Percentiles rank a stretch among this genome's conserved stretches.
These are phyloP conservation scores for Debaryomyces maramus DNA, from an alignment of 805 yeast genomes.

Conservation along the genomic window DNA sequence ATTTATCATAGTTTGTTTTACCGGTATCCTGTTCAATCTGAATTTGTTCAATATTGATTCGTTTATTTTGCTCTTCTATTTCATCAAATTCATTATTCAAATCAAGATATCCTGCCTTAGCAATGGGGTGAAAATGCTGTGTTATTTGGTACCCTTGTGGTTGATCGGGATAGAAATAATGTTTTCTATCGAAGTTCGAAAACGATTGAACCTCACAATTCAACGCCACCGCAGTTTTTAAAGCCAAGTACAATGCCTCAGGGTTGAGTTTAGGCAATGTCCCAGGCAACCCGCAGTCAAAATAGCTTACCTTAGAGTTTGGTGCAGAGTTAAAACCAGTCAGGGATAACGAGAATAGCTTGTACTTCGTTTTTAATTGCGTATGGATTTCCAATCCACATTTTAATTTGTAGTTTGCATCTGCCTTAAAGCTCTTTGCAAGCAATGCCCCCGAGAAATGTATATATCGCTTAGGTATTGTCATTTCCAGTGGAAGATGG, in stretches of 20 bases:
- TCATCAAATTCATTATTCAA: constrained; percentile 56
- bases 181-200: constrained; percentile 88
- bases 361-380: constrained; percentile 70
- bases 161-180: constrained; percentile 94
- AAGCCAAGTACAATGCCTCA: constrained; percentile 68
- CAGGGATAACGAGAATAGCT: constrained; percentile 70
- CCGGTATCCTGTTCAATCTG: constrained; percentile 97
- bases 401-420: constrained; percentile 43
- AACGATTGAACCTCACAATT: constrained; percentile 53
- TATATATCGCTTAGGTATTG: constrained; percentile 5
- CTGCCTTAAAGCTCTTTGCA: constrained; percentile 11
- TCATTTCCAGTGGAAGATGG: constrained; percentile 4
- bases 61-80: constrained; percentile 40
- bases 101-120: constrained; percentile 60
- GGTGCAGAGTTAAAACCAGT: constrained; percentile 51
- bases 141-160: constrained; percentile 96
- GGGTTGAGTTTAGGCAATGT: constrained; percentile 82
- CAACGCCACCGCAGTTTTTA: constrained; percentile 71
- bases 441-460: background rate
- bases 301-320: constrained; percentile 70
- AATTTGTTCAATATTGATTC: constrained; percentile 69
- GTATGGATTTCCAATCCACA: constrained; percentile 95
- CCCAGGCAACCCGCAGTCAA: constrained; percentile 89
- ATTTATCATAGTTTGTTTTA: constrained; percentile 57
- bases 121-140: constrained; percentile 80